Evolutionary conservation across 768 basidiomycete species (phyloP).

Genomic region (Guyanaporus albipodus): DNA sequence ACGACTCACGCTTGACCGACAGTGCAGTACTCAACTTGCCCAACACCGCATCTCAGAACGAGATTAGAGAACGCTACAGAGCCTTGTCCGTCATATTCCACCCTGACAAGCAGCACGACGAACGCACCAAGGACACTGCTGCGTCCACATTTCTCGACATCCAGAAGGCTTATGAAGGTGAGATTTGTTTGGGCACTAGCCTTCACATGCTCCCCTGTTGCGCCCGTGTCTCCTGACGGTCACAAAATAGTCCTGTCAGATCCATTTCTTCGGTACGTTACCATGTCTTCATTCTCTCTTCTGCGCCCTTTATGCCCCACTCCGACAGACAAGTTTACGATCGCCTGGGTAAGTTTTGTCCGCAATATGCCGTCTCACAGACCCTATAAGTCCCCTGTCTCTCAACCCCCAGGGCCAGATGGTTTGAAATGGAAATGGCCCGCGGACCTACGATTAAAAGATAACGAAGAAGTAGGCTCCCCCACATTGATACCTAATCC

Average conservation of each 20-base stretch:
- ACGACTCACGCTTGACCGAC: neutral
- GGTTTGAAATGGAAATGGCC: conserved; percentile 45
- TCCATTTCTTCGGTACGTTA: conserved; percentile 57
- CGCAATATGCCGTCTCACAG: conserved; percentile 4
- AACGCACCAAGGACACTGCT: conserved; percentile 52
- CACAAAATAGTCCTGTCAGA: conserved; percentile 60
- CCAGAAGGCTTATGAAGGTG: conserved; percentile 81
- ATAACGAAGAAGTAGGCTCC: conserved; percentile 45
- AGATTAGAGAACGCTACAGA: conserved; percentile 73
- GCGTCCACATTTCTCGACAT: conserved; percentile 68
- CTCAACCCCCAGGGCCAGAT: conserved; percentile 28
- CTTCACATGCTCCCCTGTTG: neutral
- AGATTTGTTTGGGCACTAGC: conserved; percentile 5
- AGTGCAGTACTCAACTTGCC: conserved; percentile 70
- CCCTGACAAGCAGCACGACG: conserved; percentile 76
- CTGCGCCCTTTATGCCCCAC: conserved; percentile 11
- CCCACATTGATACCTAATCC: conserved; percentile 13
- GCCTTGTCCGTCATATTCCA: conserved; percentile 75
- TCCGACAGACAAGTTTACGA: conserved; percentile 67
- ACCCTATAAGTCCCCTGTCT: conserved; percentile 9
- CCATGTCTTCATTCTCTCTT: conserved; percentile 1
- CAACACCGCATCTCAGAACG: conserved; percentile 54
- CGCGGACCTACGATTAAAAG: conserved; percentile 39
- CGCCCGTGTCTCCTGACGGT: conserved; percentile 11
- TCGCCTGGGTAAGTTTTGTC: conserved; percentile 47